A percentile compares a stretch with the other conserved stretches of the same genome.
phyloP scores from a whole-genome alignment of 257 asterid genomes.

The Lycium ferocissimum region DNA sequence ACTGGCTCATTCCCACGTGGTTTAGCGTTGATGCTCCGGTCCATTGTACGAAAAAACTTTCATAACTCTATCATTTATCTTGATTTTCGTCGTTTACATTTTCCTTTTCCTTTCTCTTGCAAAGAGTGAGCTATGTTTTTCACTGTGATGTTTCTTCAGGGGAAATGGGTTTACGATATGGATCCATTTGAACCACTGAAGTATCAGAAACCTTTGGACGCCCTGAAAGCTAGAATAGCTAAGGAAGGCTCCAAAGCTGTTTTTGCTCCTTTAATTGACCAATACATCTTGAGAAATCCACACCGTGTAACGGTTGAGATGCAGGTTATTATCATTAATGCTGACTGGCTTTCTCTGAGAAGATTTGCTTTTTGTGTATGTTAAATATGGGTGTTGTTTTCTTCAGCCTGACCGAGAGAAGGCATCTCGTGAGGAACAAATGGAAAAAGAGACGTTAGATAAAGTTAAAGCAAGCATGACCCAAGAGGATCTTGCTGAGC shows the following conservation, averaged over 20 bases:
- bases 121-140: constrained; percentile 30
- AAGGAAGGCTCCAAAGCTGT: constrained; percentile 92
- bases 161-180: constrained; percentile 97
- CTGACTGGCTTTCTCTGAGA: constrained; percentile 34
- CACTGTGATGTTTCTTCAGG: constrained; percentile 52
- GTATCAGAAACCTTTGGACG: constrained; percentile 84
- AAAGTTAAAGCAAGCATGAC: constrained; percentile 88
- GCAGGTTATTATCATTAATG: constrained; percentile 66
- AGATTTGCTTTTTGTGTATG: constrained; percentile 35
- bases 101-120: constrained; percentile 25
- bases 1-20: constrained; percentile 99
- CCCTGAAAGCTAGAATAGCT: constrained; percentile 89
- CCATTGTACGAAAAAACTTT: constrained; percentile 63
- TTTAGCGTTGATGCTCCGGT: constrained; percentile 92
- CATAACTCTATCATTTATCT: constrained; percentile 26
- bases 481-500: constrained; percentile 94
- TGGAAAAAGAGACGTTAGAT: constrained; percentile 74
- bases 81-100: constrained; percentile 23
- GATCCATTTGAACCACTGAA: constrained; percentile 94
- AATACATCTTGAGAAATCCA: constrained; percentile 75
- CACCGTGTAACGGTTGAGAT: constrained; percentile 91
- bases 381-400: constrained; percentile 38
- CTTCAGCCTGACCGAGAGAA: constrained; percentile 92
- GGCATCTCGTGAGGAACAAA: constrained; percentile 85
- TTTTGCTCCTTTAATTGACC: constrained; percentile 87